Percentiles rank a stretch among this genome's conserved stretches.
phyloP scores from a whole-genome alignment of 768 basidiomycete species.

The Lyophyllum semitale region DNA sequence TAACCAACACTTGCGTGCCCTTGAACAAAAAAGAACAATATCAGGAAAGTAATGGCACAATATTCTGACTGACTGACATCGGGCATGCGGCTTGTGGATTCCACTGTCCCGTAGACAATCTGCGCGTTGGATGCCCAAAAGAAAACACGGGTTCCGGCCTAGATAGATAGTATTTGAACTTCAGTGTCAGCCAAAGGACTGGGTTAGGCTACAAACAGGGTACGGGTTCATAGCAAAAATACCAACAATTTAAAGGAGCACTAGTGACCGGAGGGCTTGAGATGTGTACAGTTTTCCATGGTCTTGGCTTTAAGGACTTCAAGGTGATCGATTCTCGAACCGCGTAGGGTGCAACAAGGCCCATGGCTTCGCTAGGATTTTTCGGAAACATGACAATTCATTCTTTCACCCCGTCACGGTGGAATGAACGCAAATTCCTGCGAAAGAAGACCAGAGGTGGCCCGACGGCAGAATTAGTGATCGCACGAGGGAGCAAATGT shows the following conservation, averaged over 20 bases:
- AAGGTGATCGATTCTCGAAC: too few species aligned
- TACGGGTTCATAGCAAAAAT: constrained; percentile 79
- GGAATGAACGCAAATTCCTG: constrained; percentile 27
- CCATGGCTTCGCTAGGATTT: constrained; percentile 17
- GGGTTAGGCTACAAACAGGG: constrained; percentile 43
- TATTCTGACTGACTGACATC: constrained; percentile 47
- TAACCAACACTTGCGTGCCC: constrained; percentile 63
- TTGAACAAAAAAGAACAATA: constrained; percentile 29
- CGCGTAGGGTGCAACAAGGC: too few species aligned
- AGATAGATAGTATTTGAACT: constrained; percentile 20
- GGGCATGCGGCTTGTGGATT: constrained; percentile 48
- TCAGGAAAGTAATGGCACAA: constrained; percentile 2
- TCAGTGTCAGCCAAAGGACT: constrained; percentile 4
- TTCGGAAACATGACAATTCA: constrained; percentile 15
- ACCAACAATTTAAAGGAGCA: constrained; percentile 29
- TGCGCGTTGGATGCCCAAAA: constrained; percentile 61
- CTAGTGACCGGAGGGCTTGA: constrained; percentile 7
- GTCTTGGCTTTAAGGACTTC: constrained; percentile 18
- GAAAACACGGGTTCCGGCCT: constrained; percentile 72
- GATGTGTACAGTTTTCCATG: constrained; percentile 1
- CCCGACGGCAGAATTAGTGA: constrained; percentile 30
- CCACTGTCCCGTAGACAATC: constrained; percentile 61
- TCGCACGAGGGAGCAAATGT: constrained; percentile 22
- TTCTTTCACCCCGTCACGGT: constrained; percentile 17
- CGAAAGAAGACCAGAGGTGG: constrained; percentile 21